Conservation (phyloP, 108 stramenopile species). For the Chaetoceros tenuissimus region DNA sequence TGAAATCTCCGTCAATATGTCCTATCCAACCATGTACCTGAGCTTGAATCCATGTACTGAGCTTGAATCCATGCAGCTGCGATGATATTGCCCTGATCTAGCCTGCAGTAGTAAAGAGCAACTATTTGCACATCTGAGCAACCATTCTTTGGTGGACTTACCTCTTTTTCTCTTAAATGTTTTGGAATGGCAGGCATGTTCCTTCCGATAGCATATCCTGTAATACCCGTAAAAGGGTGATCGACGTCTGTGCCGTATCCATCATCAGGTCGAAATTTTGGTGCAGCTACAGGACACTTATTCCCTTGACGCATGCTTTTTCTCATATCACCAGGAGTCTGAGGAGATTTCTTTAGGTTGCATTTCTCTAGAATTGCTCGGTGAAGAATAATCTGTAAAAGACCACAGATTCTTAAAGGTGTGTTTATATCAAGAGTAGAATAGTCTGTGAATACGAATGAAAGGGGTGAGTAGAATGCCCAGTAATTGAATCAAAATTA, state of each 20-base stretch:
- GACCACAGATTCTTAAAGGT: too few species aligned
- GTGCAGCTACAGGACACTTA: background rate
- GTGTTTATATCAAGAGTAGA: too few species aligned
- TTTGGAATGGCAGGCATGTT: conserved; percentile 6
- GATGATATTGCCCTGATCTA: conserved; percentile 3
- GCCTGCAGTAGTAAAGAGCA: conserved; percentile 8
- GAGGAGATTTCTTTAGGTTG: too few species aligned
- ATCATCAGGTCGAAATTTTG: conserved; percentile 5
- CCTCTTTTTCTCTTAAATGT: conserved; percentile 2
- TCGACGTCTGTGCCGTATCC: conserved; percentile 7
- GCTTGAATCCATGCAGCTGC: conserved; percentile 11
- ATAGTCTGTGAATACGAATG: too few species aligned
- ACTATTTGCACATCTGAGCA: conserved; percentile 10
- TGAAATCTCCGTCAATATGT: conserved; percentile 6
- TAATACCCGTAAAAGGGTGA: conserved; percentile 2
- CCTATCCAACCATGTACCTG: conserved; percentile 14
- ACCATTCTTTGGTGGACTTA: too few species aligned
- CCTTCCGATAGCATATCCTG: conserved; percentile 7
- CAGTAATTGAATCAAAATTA: too few species aligned
- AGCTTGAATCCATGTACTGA: too few species aligned
- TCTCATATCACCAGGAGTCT: too few species aligned
- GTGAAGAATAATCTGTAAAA: too few species aligned
- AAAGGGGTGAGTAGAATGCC: too few species aligned
- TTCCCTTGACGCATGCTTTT: background rate
- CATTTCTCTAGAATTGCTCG: too few species aligned